These are phyloP conservation scores for Lasiodiplodia hormozganensis DNA, from an alignment of 2,329 filamentous ascomycete species.

Conservation along the genomic window DNA sequence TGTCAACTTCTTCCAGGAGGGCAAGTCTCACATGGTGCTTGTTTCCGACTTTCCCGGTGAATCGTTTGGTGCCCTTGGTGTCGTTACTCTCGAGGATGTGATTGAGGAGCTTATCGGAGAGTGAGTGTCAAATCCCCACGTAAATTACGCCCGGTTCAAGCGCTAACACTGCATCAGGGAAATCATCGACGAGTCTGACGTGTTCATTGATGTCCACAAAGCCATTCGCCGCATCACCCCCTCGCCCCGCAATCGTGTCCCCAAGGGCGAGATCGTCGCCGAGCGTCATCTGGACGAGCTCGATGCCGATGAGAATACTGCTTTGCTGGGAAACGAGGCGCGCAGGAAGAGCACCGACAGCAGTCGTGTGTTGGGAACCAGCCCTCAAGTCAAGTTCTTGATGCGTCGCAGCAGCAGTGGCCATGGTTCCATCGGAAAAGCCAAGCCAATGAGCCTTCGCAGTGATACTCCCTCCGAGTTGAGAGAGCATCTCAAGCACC, in stretches of 20 bases:
- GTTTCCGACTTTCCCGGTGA: conserved; percentile 93
- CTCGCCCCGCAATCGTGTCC: conserved; percentile 78
- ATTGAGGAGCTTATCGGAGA: conserved; percentile 99
- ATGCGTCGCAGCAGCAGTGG: conserved; percentile 55
- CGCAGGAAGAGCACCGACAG: conserved; percentile 24
- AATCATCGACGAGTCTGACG: conserved; percentile 98
- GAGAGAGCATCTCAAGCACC: conserved; percentile 66
- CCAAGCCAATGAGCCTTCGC: conserved; percentile 51
- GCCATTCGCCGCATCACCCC: conserved; percentile 89
- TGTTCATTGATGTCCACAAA: conserved; percentile 98
- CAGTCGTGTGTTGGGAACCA: conserved; percentile 38
- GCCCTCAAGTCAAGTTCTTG: conserved; percentile 49
- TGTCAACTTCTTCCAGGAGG: conserved; percentile 99
- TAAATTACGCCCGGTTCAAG: neutral
- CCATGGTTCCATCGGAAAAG: conserved; percentile 36
- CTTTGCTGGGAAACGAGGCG: conserved; percentile 25
- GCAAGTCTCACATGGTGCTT: conserved; percentile 98
- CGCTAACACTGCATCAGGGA: conserved; percentile 64
- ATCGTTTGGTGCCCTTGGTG: conserved; percentile 86
- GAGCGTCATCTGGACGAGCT: conserved; percentile 41
- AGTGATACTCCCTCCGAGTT: conserved; percentile 61
- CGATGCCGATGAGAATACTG: conserved; percentile 36
- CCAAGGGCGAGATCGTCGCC: conserved; percentile 61
- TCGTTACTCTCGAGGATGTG: conserved; percentile 95
- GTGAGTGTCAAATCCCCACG: conserved; percentile 60